These are phyloP conservation scores for Raphanus raphanistrum DNA, from an alignment of 345 rosid species.

Conservation along the genomic window DNA sequence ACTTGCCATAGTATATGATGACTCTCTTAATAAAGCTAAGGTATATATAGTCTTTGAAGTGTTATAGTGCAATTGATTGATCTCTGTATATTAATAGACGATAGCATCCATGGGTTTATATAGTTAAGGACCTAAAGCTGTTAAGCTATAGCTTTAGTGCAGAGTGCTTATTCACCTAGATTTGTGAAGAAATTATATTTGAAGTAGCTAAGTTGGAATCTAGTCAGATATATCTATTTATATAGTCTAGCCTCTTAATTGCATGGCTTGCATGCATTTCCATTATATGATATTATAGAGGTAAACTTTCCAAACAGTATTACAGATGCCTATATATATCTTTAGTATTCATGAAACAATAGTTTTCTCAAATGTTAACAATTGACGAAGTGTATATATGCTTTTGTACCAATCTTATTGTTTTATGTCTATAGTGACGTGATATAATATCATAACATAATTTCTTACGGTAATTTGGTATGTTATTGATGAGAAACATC, in stretches of 20 bases:
- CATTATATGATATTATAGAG: background rate
- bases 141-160: background rate
- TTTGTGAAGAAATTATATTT: conserved; percentile 4
- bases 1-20: conserved; percentile 25
- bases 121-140: background rate
- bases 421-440: background rate
- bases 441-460: background rate
- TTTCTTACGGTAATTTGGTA: background rate
- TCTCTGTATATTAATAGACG: background rate
- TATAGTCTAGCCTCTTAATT: background rate
- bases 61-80: background rate
- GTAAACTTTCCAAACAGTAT: background rate
- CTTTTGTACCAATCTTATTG: background rate
- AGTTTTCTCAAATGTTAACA: background rate
- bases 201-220: conserved; percentile 17
- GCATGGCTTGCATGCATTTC: conserved; percentile 13
- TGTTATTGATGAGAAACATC: too few species aligned
- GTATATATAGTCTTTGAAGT: background rate
- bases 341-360: background rate
- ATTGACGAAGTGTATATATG: background rate
- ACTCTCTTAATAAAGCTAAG: background rate
- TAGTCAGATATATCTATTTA: conserved; percentile 5
- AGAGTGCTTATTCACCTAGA: background rate
- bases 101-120: background rate
- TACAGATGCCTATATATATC: background rate